Base-by-base conservation (phyloP, 768 basidiomycete species). In the Fibroporia radiculosa region DNA sequence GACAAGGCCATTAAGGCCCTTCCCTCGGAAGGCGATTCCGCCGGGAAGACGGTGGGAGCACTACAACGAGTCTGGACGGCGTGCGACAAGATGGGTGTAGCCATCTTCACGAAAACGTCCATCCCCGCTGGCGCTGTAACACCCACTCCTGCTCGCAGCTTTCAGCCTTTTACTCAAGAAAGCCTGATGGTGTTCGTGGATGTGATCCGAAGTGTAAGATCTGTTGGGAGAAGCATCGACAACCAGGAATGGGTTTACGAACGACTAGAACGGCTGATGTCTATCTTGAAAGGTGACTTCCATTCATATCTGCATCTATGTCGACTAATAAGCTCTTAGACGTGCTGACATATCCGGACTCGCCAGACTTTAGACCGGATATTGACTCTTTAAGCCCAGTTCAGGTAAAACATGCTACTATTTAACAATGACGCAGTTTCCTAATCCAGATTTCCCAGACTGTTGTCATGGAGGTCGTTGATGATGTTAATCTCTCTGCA, bases 311-410 rank as follows among this genome's bases (percentile, higher is more conserved):
- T 26, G 23, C 16, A 16, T n/a, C 3, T 16, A 1, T 32, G 12
- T 28, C 22, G 13, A 20, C 41, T 18, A n/a, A 13, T 42, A 42
- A 18, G 23, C 8, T 14, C 40, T 4, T 50, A 87, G 85, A 81
- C 22, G 72, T 85, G 27, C 66, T 88, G 52, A 93, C 87, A 0
- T 96, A 96, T 57, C 68, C 81, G 2, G 70, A 71, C 45, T 93
- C 89, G 0, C 80, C 85, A 12, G 91, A 95, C 56, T 95, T 90
- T 60, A 71, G 92, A 32, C 84, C 88, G 1, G 95, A 99, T 55
- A 70, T 93, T 32, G 93, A 98, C 57, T 63, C 68, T 18, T 69
- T 97, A 28, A 78, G 80, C 18, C 85, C 89, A 33, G 77, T 90
- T 6, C 88, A 91, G 74, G 86, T 85, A 58, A 29, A 68, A 44